Conservation (phyloP, 352 stramenopile genomes). For the Elongisporangium prolatum region DNA sequence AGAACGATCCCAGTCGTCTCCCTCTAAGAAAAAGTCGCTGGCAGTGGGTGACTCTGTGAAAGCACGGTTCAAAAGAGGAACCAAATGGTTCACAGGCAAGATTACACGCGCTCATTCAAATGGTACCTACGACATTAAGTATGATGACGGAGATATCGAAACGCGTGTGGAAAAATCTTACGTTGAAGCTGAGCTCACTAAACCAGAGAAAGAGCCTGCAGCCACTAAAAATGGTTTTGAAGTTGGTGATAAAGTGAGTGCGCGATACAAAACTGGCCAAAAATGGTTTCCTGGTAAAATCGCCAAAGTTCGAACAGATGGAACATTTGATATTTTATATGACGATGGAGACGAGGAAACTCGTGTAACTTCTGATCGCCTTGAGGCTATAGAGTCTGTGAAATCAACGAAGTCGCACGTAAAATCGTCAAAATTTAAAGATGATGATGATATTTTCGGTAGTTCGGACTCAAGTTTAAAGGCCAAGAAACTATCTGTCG, state of each 20-base stretch:
- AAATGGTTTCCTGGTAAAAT: constrained; percentile 19
- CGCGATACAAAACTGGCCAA: constrained; percentile 9
- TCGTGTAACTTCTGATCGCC: constrained; percentile 7
- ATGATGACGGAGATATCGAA: constrained; percentile 56
- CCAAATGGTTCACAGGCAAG: constrained; percentile 51
- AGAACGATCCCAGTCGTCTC: background rate
- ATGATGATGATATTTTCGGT: constrained; percentile 23
- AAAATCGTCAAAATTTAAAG: background rate
- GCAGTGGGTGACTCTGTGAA: constrained; percentile 50
- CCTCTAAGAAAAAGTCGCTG: constrained; percentile 8
- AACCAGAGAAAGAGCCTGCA: constrained; percentile 5
- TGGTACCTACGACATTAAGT: constrained; percentile 62
- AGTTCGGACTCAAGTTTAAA: constrained; percentile 19
- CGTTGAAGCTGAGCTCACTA: constrained; percentile 17
- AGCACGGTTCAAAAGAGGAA: constrained; percentile 62
- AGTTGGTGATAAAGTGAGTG: constrained; percentile 17
- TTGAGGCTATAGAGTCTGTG: constrained; percentile 1
- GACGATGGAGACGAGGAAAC: constrained; percentile 29
- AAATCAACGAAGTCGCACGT: constrained; percentile 9
- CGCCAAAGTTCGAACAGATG: constrained; percentile 19
- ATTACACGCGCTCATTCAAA: constrained; percentile 53
- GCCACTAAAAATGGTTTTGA: constrained; percentile 6
- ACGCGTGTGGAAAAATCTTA: constrained; percentile 22
- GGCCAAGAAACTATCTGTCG: constrained; percentile 6
- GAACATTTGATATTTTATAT: constrained; percentile 35